Percentiles rank a stretch among this genome's conserved stretches.
Conservation (phyloP, 305 asterid species). For the Lippia alba region DNA sequence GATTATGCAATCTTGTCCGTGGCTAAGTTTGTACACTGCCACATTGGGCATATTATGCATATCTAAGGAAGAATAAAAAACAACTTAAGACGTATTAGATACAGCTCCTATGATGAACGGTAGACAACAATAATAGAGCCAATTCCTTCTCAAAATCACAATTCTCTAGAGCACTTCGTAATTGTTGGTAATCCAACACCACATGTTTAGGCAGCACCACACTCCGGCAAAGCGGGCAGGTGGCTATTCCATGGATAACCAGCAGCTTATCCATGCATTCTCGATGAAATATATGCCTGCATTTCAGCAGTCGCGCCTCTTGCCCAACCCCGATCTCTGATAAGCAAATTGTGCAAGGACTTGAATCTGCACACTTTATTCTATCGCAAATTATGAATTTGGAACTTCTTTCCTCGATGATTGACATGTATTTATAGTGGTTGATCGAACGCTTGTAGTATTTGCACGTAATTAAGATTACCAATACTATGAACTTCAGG, state of each 20-base stretch:
- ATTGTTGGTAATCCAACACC: not conserved
- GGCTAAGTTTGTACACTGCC: too few species aligned
- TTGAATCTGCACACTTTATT: not conserved
- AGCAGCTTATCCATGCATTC: slow-evolving; percentile 1
- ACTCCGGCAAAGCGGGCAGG: slow-evolving; percentile 20
- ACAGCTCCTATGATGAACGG: slow-evolving; percentile 8
- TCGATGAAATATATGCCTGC: slow-evolving; percentile 6
- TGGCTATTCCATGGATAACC: not conserved
- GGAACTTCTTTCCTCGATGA: not conserved
- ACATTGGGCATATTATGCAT: too few species aligned
- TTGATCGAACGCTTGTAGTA: not conserved
- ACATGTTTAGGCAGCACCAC: not conserved
- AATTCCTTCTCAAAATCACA: slow-evolving; percentile 1
- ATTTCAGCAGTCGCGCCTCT: not conserved
- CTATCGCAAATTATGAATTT: not conserved
- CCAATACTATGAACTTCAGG: not conserved
- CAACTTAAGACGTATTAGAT: too few species aligned
- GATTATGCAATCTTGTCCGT: too few species aligned
- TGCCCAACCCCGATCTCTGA: slow-evolving; percentile 1
- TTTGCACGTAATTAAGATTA: not conserved
- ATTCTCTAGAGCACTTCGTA: not conserved
- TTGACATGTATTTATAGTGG: slow-evolving; percentile 4
- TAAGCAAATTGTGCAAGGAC: not conserved
- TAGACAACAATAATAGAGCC: slow-evolving; percentile 18
- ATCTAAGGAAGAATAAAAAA: too few species aligned